Conservation (phyloP, 2,329 filamentous ascomycete species). For the Phialophora expanda region DNA sequence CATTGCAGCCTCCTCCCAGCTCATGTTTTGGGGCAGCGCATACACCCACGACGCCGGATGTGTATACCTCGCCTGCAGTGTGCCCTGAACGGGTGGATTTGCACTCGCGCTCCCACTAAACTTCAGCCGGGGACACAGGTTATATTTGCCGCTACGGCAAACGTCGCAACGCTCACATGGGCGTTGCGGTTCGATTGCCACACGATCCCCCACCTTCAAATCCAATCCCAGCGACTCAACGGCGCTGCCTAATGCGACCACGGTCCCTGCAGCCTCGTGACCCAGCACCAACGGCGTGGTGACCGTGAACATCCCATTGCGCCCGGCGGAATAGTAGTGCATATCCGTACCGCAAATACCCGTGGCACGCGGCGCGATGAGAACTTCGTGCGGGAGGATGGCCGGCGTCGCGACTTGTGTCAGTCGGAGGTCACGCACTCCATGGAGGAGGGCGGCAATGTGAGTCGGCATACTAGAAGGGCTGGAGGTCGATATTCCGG, state of each 20-base stretch:
- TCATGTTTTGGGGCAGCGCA: slow-evolving; percentile 57
- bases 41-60: slow-evolving; percentile 66
- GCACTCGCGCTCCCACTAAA: slow-evolving; percentile 66
- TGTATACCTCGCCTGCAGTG: slow-evolving; percentile 65
- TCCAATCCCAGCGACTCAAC: slow-evolving; percentile 31
- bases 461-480: slow-evolving; percentile 13
- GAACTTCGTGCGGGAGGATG: slow-evolving; percentile 61
- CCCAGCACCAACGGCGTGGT: slow-evolving; percentile 80
- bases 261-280: slow-evolving; percentile 76
- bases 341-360: slow-evolving; percentile 74
- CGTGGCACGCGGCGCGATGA: slow-evolving; percentile 52
- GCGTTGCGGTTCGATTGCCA: slow-evolving; percentile 87
- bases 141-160: slow-evolving; percentile 63
- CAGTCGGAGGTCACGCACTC: slow-evolving; percentile 63
- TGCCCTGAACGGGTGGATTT: slow-evolving; percentile 67
- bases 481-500: neutral
- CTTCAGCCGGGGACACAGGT: slow-evolving; percentile 64
- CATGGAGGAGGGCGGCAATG: slow-evolving; percentile 55
- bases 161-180: slow-evolving; percentile 71
- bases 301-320: slow-evolving; percentile 84
- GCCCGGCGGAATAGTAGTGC: slow-evolving; percentile 85
- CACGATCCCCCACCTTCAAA: slow-evolving; percentile 72
- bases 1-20: slow-evolving; percentile 61
- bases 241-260: slow-evolving; percentile 63
- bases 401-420: slow-evolving; percentile 46